Percentiles rank a stretch among this genome's conserved stretches.
phyloP scores from a whole-genome alignment of 805 yeast genomes.

The Zygotorulaspora danielsina region DNA sequence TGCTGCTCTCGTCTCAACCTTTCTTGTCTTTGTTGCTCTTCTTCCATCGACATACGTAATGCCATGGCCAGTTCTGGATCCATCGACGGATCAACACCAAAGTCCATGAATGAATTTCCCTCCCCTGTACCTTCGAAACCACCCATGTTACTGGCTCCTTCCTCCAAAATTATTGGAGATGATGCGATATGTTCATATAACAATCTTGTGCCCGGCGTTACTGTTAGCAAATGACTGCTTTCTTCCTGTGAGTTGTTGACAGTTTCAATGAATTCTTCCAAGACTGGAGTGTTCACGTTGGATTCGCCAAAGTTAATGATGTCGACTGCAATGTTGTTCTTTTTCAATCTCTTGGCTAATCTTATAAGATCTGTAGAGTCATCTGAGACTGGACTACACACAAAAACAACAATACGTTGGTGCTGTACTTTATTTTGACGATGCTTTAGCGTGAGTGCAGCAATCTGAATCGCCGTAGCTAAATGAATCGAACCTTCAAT shows the following conservation, averaged over 20 bases:
- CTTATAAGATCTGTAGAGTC: slow-evolving; percentile 73
- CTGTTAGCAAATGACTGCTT: slow-evolving; percentile 74
- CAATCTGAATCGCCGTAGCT: slow-evolving; percentile 85
- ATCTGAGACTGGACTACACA: slow-evolving; percentile 70
- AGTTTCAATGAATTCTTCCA: slow-evolving; percentile 70
- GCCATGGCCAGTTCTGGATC: slow-evolving; percentile 98
- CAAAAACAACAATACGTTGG: slow-evolving; percentile 85
- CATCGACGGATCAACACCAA: slow-evolving; percentile 80
- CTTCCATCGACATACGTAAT: slow-evolving; percentile 87
- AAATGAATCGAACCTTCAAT: slow-evolving; percentile 67
- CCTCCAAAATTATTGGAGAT: slow-evolving; percentile 72
- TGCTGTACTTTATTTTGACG: slow-evolving; percentile 91
- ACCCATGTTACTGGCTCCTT: slow-evolving; percentile 43
- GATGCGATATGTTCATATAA: slow-evolving; percentile 76
- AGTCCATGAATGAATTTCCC: slow-evolving; percentile 53
- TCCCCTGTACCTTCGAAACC: slow-evolving; percentile 43
- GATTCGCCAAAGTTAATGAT: slow-evolving; percentile 91
- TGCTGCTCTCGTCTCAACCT: slow-evolving; percentile 46
- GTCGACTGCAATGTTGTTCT: slow-evolving; percentile 86
- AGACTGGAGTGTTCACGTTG: slow-evolving; percentile 63
- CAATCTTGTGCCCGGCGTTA: slow-evolving; percentile 83
- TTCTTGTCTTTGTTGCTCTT: slow-evolving; percentile 88
- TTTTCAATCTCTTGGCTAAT: slow-evolving; percentile 88
- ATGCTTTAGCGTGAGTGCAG: slow-evolving; percentile 88
- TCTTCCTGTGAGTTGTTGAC: slow-evolving; percentile 63